Evolutionary conservation across 163 green algal genomes (phyloP).

Genomic region (Chlorella variabilis): DNA sequence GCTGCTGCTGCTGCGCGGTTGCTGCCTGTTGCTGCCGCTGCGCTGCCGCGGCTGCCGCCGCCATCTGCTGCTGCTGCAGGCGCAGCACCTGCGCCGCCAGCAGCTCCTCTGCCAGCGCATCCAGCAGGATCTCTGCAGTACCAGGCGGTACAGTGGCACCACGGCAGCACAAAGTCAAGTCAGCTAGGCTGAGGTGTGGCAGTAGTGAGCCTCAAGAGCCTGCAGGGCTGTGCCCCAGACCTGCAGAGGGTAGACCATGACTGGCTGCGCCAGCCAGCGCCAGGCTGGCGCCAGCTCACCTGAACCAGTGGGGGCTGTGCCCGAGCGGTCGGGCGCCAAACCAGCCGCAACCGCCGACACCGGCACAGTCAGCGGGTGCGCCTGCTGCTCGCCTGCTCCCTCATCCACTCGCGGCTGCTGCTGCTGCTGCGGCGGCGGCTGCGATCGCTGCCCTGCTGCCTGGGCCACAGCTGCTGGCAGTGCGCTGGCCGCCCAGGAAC

Average conservation of each 20-base stretch:
- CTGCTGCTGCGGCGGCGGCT: neutral
- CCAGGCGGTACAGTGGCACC: neutral
- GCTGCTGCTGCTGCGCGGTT: neutral
- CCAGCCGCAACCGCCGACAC: conserved; percentile 23
- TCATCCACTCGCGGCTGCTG: neutral
- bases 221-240: too few relatives aligned
- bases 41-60: neutral
- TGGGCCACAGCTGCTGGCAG: neutral
- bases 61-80: conserved; percentile 22
- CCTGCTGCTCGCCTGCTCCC: neutral
- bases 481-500: conserved; percentile 7
- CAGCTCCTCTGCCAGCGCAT: conserved; percentile 26
- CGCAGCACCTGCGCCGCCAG: conserved; percentile 15
- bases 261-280: too few relatives aligned
- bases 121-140: conserved; percentile 20
- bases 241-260: too few relatives aligned
- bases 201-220: too few relatives aligned
- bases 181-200: too few relatives aligned
- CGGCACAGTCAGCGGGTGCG: conserved; percentile 23
- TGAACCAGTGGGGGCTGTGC: conserved; percentile 8
- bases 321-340: conserved; percentile 3
- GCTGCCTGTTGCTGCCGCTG: neutral
- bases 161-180: neutral
- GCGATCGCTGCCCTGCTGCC: neutral
- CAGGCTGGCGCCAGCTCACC: conserved; percentile 7